Percentiles rank a stretch among this genome's conserved stretches.
Evolutionary conservation across 2,329 filamentous ascomycete species (phyloP).

Genomic region (Sporothrix sp.): DNA sequence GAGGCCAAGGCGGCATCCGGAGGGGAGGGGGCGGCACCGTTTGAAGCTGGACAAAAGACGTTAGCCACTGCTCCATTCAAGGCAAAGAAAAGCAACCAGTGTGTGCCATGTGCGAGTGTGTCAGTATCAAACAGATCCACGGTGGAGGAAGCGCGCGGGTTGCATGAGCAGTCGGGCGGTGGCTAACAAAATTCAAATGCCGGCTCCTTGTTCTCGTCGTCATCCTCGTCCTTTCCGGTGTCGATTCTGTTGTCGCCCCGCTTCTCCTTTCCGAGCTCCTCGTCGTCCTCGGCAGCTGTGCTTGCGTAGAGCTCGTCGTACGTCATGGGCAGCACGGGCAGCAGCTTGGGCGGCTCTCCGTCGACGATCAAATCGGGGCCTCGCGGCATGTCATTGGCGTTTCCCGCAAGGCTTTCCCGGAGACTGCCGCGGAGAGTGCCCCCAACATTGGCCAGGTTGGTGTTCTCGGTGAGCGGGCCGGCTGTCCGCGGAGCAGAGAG

Average conservation of each 20-base stretch:
- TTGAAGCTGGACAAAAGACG: constrained; percentile 29
- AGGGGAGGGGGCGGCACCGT: constrained; percentile 29
- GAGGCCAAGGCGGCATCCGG: constrained; percentile 33
- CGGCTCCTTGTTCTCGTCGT: not conserved
- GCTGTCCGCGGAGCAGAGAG: constrained; percentile 25
- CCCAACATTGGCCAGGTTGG: not conserved
- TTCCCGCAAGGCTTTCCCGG: no score
- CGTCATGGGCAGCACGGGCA: constrained; percentile 33
- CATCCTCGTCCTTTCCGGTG: no score
- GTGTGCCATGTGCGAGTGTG: not conserved
- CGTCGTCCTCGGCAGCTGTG: constrained; percentile 4
- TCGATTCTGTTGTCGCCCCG: not conserved
- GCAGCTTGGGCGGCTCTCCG: constrained; percentile 38
- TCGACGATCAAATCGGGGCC: no score
- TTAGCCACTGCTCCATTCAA: constrained; percentile 26
- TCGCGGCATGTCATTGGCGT: no score
- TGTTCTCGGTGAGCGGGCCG: constrained; percentile 28
- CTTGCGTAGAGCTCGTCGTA: constrained; percentile 38
- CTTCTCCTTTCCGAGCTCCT: not conserved
- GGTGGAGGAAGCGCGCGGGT: no score
- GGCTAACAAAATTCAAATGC: no score
- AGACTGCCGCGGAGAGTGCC: constrained; percentile 20
- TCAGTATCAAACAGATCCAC: no score
- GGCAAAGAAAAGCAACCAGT: not conserved
- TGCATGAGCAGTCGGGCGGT: no score